Base-by-base conservation (phyloP, 2,329 filamentous ascomycete genomes). In the Ambrosiella xylebori region DNA sequence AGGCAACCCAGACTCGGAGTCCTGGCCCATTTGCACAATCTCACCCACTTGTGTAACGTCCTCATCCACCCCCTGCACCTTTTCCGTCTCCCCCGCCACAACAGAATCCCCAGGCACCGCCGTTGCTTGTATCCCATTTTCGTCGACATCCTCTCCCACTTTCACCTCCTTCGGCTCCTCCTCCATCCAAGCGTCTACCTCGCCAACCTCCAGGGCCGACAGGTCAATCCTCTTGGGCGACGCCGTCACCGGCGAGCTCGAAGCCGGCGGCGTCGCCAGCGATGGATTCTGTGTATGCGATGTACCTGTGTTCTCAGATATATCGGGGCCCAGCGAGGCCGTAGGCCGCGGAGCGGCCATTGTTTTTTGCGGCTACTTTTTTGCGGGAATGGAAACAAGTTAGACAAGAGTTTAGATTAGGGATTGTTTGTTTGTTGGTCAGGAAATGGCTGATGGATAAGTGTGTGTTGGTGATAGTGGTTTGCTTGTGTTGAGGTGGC, bases 141-240 rank as follows among this genome's bases (percentile, higher is more conserved):
- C 27, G 27, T 4, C 27, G 27, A 27, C 27, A 27, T 27, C 27
- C 27, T 27, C 27, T 27, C 27, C 5, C 4, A 27, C 27, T 56
- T 58, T 57, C 51, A 55, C 53, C 37, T 62, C 57, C 37, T 59
- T 61, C 11, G 58, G 36, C 44, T 56, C 61, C 9, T 56, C 51
- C 38, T 58, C 54, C 53, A 60, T 40, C 62, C 59, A 61, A 11
- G 54, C 62, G 50, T 61, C 56, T 7, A 52, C 57, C 7, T 50
- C 58, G 27, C 54, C 57, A 11, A 50, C 57, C 27, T 57, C 52
- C 11, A 60, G 49, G 8, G 44, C 56, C 8, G 50, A 57, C 19
- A 56, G 50, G 12, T 60, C 54, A 12, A 41, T 40, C 27, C 45
- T 55, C 27, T 51, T 51, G 9, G 27, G 19, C 19, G 47, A 11